A percentile compares a stretch with the other conserved stretches of the same genome.
phyloP scores from a whole-genome alignment of 73 alveolate genomes.

The Tetrahymena malaccensis region DNA sequence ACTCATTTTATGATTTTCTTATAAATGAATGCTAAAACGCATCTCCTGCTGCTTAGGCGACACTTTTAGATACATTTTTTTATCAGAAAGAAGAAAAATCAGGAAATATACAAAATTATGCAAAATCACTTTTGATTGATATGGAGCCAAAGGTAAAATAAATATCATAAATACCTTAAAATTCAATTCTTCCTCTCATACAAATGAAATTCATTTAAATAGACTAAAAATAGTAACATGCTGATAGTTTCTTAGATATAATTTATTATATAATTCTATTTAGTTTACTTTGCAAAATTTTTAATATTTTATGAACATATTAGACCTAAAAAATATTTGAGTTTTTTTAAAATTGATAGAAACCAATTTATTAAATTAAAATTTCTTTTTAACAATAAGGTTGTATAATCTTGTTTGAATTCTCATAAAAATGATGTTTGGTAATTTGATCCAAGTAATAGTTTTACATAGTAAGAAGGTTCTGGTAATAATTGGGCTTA shows the following conservation, averaged over 20 bases:
- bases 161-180: too few relatives aligned
- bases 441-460: background rate
- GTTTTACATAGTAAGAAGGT: constrained; percentile 34
- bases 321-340: too few relatives aligned
- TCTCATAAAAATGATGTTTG: background rate
- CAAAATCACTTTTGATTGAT: constrained; percentile 24
- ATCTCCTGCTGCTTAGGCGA: constrained; percentile 34
- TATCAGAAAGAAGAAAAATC: background rate
- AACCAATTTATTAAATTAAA: background rate
- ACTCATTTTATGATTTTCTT: constrained; percentile 14
- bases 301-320: too few relatives aligned
- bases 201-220: too few relatives aligned
- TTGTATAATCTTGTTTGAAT: background rate
- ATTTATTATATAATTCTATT: too few relatives aligned
- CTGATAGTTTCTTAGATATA: too few relatives aligned
- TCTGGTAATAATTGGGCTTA: constrained; percentile 45
- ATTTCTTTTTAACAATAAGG: background rate
- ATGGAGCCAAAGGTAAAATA: constrained; percentile 32
- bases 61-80: constrained; percentile 11
- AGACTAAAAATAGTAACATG: too few relatives aligned
- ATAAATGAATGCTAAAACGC: constrained; percentile 10
- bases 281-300: too few relatives aligned
- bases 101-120: background rate
- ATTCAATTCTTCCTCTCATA: too few relatives aligned
- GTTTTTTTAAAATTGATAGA: too few relatives aligned